A percentile compares a stretch with the other conserved stretches of the same genome.
These are phyloP conservation scores for Xerocomus potaroensis DNA, from an alignment of 768 basidiomycete genomes.

Conservation along the genomic window DNA sequence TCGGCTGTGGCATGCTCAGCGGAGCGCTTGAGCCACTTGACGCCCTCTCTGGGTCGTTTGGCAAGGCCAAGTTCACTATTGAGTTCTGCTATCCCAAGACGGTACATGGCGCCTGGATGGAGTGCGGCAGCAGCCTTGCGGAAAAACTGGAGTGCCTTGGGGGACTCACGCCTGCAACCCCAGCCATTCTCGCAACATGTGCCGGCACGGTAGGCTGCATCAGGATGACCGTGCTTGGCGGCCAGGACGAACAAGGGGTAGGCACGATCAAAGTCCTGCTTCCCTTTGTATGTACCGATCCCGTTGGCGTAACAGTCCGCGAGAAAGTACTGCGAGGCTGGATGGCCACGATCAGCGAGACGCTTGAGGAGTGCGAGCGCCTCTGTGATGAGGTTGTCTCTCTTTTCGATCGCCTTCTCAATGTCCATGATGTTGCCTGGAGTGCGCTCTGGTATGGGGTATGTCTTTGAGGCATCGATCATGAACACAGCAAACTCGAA, in stretches of 20 bases:
- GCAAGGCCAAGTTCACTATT: constrained; percentile 90
- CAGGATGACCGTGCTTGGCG: constrained; percentile 95
- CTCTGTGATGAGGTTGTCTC: constrained; percentile 86
- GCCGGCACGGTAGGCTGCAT: constrained; percentile 92
- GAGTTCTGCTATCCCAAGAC: constrained; percentile 91
- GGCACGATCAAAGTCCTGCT: constrained; percentile 96
- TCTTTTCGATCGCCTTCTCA: constrained; percentile 74
- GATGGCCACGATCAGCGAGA: constrained; percentile 91
- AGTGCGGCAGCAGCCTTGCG: constrained; percentile 88
- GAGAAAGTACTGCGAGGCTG: constrained; percentile 93
- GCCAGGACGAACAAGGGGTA: constrained; percentile 95
- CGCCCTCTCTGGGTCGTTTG: constrained; percentile 90
- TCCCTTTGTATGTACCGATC: constrained; percentile 85
- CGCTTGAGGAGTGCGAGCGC: constrained; percentile 84
- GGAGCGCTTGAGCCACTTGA: constrained; percentile 97
- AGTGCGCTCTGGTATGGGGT: constrained; percentile 69
- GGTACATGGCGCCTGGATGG: constrained; percentile 95
- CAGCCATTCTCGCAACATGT: constrained; percentile 99
- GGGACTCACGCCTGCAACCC: constrained; percentile 91
- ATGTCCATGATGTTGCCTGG: constrained; percentile 75
- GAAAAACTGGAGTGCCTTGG: constrained; percentile 90
- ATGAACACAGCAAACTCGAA: constrained; percentile 99
- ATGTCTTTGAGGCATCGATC: constrained; percentile 93
- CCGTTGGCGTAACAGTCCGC: constrained; percentile 99
- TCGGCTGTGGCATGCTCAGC: constrained; percentile 93